Base-by-base conservation (phyloP, 192 early-diverging fungal genomes). In the Blastocladiella britannica region DNA sequence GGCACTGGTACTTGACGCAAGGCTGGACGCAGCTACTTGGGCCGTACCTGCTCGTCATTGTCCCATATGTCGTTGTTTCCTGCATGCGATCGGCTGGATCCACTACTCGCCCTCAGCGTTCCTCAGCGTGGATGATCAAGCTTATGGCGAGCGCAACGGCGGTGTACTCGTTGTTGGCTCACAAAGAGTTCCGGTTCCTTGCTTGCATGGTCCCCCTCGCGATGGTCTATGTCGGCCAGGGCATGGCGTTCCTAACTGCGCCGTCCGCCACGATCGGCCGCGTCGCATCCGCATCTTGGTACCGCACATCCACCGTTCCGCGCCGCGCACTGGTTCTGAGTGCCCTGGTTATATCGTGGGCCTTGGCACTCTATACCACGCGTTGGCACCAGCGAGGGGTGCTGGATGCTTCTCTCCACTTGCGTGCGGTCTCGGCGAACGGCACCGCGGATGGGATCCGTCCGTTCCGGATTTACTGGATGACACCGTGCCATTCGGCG, bases 401-500 rank as follows among this genome's bases (percentile, higher is more conserved):
- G 1, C 60, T 95, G 3, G 89, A 94, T 62, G 91, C 84, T n/a
- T n/a, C n/a, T n/a, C n/a, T n/a, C n/a, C n/a, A n/a, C n/a, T n/a
- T n/a, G n/a, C n/a, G n/a, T n/a, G n/a, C n/a, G n/a, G n/a, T n/a
- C n/a, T n/a, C n/a, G n/a, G n/a, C n/a, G n/a, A n/a, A n/a, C n/a
- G n/a, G n/a, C n/a, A n/a, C n/a, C n/a, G n/a, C n/a, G n/a, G n/a
- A n/a, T n/a, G n/a, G n/a, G n/a, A n/a, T n/a, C n/a, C n/a, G n/a
- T n/a, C n/a, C n/a, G n/a, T n/a, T n/a, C n/a, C n/a, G 22, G 24
- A 60, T 91, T 9, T 72, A 83, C 2, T 85, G 93, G 58, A 62
- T 95, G 29, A 96, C 92, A 89, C 94, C 94, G 6, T 97, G 94
- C 57, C 92, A 97, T 63, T 97, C 92, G 4, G 93, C 94, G 3